Percentiles rank a stretch among this genome's conserved stretches.
phyloP scores from a whole-genome alignment of 768 basidiomycete species.

The Boletus reticulatus region DNA sequence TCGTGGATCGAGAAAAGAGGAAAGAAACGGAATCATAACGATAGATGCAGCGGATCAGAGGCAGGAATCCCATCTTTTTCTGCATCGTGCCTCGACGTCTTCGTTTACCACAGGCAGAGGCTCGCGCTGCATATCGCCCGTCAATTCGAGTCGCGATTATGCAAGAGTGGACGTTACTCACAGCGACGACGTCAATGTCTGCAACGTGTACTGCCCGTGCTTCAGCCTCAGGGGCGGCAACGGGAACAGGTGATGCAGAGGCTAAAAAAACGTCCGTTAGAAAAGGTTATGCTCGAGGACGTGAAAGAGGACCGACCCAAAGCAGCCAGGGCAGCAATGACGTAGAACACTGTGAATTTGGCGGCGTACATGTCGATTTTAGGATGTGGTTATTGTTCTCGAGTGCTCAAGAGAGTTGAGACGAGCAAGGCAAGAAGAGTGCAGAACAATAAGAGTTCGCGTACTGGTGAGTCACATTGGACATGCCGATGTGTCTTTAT shows the following conservation, averaged over 20 bases:
- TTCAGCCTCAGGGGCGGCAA: constrained; percentile 10
- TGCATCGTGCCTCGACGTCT: constrained; percentile 18
- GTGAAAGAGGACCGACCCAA: constrained; percentile 17
- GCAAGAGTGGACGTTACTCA: neutral
- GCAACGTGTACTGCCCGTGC: neutral
- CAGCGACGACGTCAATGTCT: constrained; percentile 12
- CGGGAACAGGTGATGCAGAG: constrained; percentile 28
- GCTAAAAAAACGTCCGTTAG: constrained; percentile 15
- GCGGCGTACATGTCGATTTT: constrained; percentile 27
- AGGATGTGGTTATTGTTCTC: constrained; percentile 28
- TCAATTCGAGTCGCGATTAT: neutral
- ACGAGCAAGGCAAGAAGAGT: constrained; percentile 1
- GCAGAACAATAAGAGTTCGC: constrained; percentile 33
- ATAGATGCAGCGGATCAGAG: neutral
- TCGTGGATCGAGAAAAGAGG: neutral
- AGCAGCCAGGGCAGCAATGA: constrained; percentile 27
- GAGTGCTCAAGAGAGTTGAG: neutral
- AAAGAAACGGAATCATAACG: neutral
- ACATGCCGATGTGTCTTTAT: constrained; percentile 22
- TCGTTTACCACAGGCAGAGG: constrained; percentile 5
- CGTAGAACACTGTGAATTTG: constrained; percentile 28
- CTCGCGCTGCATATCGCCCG: constrained; percentile 5
- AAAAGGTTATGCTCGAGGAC: neutral
- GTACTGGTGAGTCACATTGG: constrained; percentile 15
- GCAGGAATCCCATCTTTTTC: constrained; percentile 12